phyloP scores from a whole-genome alignment of 352 stramenopile genomes.

The Elongisporangium senticosum region DNA sequence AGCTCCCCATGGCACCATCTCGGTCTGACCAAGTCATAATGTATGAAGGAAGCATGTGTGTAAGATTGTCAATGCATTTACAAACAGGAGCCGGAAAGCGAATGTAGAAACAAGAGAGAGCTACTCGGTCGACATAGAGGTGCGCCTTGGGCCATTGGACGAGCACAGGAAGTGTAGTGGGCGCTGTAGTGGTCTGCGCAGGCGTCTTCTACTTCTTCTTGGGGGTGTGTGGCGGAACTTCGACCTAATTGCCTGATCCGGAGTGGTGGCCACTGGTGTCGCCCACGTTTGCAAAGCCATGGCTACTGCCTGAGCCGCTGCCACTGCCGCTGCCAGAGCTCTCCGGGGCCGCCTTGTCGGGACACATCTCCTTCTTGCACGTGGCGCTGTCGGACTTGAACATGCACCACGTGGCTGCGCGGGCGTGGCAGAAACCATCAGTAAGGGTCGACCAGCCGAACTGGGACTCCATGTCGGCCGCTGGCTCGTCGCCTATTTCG shows the following conservation, averaged over 20 bases:
- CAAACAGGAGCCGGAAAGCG: too few relatives aligned
- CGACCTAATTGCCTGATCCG: background rate
- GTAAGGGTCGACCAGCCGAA: conserved; percentile 18
- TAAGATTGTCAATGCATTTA: too few relatives aligned
- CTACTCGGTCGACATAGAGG: background rate
- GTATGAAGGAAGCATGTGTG: too few relatives aligned
- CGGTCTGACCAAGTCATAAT: too few relatives aligned
- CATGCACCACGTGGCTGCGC: conserved; percentile 13
- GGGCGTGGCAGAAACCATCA: conserved; percentile 18
- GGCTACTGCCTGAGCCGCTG: conserved; percentile 4
- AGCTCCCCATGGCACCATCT: too few relatives aligned
- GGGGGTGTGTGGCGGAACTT: background rate
- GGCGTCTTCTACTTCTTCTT: background rate
- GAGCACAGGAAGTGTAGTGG: background rate
- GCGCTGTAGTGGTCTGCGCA: background rate
- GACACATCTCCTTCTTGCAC: conserved; percentile 23
- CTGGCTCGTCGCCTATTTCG: background rate
- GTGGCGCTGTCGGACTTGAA: conserved; percentile 21
- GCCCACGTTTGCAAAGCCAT: background rate
- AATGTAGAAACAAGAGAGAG: background rate
- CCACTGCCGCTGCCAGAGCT: conserved; percentile 1
- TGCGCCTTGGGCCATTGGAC: background rate
- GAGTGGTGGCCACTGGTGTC: background rate
- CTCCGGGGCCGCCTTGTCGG: conserved; percentile 1
- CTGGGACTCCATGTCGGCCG: conserved; percentile 13